A percentile compares a stretch with the other conserved stretches of the same genome.
Conservation (phyloP, 176 grass and related monocot genomes). For the Musa itinerans region DNA sequence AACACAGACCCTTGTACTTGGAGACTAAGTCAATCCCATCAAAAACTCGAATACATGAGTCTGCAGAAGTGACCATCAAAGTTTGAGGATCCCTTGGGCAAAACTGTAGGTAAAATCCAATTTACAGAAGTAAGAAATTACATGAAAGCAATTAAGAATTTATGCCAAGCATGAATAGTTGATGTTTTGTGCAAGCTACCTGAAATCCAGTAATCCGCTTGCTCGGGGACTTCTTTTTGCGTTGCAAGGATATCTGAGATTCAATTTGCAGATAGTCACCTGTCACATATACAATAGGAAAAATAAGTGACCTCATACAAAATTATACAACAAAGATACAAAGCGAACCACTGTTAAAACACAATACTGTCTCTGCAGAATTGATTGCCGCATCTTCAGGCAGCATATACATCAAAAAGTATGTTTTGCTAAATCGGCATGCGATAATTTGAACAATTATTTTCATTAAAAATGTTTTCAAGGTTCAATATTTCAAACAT, state of each 20-base stretch:
- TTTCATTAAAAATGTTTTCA: too few species aligned
- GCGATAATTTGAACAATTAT: too few species aligned
- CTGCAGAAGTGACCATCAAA: slow-evolving; percentile 80
- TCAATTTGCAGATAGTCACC: slow-evolving; percentile 50
- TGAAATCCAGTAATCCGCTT: slow-evolving; percentile 77
- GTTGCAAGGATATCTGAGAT: slow-evolving; percentile 40
- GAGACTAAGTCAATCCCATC: slow-evolving; percentile 54
- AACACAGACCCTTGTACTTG: slow-evolving; percentile 66
- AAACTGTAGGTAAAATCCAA: slow-evolving; percentile 44
- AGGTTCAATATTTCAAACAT: too few species aligned
- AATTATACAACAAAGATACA: slow-evolving; percentile 1
- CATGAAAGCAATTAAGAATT: neutral
- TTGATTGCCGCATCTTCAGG: too few species aligned
- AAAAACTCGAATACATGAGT: slow-evolving; percentile 76
- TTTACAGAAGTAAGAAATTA: slow-evolving; percentile 11
- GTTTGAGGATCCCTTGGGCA: slow-evolving; percentile 52
- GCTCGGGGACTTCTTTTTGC: slow-evolving; percentile 64
- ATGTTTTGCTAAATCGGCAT: too few species aligned
- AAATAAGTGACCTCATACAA: slow-evolving; percentile 5
- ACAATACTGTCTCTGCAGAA: too few species aligned
- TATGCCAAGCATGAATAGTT: neutral
- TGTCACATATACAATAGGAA: slow-evolving; percentile 23
- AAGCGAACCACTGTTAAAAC: too few species aligned
- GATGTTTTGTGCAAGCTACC: slow-evolving; percentile 34
- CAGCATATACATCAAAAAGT: too few species aligned